Base-by-base conservation (phyloP, 306 rosid genomes). In the Sophora flavescens region DNA sequence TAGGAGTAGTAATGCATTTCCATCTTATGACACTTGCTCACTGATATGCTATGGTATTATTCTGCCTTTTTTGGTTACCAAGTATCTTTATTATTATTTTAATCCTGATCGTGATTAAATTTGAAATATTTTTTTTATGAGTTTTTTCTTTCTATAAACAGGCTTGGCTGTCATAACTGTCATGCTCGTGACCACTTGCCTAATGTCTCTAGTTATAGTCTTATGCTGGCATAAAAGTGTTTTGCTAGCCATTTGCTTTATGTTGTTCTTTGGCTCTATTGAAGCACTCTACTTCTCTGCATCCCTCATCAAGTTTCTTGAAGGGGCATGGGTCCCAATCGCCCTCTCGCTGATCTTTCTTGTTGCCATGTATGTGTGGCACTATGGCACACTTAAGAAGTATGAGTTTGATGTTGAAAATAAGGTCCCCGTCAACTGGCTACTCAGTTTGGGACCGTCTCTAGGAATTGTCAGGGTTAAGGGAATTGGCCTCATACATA, bases 281-380 rank as follows among this genome's bases (percentile, higher is more conserved):
- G 99, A 96, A 76, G 96, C 96, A 52, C 97, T 96, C 78, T 96
- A 96, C 87, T 96, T 96, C 87, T 92, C 99, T 22, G 99, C 99
- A 22, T 91, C 99, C 7, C 91, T 96, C 82, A 96, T 91, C 81
- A 96, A 96, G 86, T 96, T 96, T 81, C 89, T 82, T 17, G 98
- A 96, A 72, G 99, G 99, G 38, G 99, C 98, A 1, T 96, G 99
- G 99, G 97, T 96, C 64, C 99, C 99, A 5, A 58, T 96, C 68
- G 99, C 93, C 14, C 99, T 96, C 35, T 92, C 99, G 7, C 63
- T 96, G 72, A 92, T 91, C 84, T 96, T 96, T 85, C 91, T 96
- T 3, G 4, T 91, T 50, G 78, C 79, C 71, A 96, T 96, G 99
- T 96, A 89, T 54, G 89, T 88, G 39, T 96, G 99, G 99, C 99